Percentiles rank a stretch among this genome's conserved stretches.
phyloP scores from a whole-genome alignment of 2,329 filamentous ascomycete species.

The Ophiostoma triangulosporum region DNA sequence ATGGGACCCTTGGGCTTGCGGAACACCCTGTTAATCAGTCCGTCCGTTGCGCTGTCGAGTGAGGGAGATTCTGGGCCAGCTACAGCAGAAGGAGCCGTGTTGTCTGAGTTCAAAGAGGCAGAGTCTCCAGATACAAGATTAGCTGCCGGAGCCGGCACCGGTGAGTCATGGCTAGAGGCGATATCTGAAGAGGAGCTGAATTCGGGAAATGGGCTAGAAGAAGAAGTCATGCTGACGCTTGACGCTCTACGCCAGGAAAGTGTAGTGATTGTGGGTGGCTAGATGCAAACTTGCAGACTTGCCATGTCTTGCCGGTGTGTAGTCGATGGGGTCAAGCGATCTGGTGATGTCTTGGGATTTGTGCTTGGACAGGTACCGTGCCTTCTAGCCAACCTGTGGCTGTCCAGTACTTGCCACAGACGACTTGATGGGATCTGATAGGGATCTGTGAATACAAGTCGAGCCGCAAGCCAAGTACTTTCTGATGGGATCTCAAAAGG shows the following conservation, averaged over 20 bases:
- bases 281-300: not conserved
- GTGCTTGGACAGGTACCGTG: too few species aligned
- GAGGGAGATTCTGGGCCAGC: not conserved
- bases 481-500: not conserved
- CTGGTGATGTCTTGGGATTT: too few species aligned
- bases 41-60: conserved; percentile 9
- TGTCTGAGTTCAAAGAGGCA: not conserved
- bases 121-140: not conserved
- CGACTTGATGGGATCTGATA: not conserved
- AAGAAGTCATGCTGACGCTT: not conserved
- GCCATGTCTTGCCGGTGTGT: not conserved
- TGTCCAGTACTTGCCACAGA: not conserved
- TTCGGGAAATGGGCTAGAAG: conserved; percentile 11
- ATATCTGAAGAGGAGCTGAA: conserved; percentile 7
- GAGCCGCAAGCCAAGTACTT: not conserved
- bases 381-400: not conserved
- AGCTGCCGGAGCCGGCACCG: not conserved
- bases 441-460: not conserved
- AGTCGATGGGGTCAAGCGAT: not conserved
- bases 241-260: not conserved
- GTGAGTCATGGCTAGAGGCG: not conserved
- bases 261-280: not conserved
- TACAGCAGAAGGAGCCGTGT: not conserved
- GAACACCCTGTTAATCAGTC: conserved; percentile 18
- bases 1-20: conserved; percentile 13